Conservation (phyloP, 2,329 filamentous ascomycete genomes). For the Scortechinia acanthostroma region DNA sequence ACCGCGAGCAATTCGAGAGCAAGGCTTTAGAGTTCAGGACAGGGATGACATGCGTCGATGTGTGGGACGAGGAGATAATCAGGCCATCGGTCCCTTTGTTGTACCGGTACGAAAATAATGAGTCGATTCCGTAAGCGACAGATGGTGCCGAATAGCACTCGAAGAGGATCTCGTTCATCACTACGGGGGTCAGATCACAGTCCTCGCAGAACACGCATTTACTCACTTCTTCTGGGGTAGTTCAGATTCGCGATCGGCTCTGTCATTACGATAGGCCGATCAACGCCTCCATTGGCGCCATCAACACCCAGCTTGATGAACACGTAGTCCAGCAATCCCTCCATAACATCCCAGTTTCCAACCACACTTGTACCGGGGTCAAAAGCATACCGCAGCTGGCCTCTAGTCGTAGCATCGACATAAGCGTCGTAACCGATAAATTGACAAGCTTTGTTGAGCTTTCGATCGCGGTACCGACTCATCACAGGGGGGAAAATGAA, state of each 20-base stretch:
- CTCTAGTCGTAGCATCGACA: slow-evolving; percentile 83
- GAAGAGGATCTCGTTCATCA: slow-evolving; percentile 95
- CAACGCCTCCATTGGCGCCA: slow-evolving; percentile 65
- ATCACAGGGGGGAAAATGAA: slow-evolving; percentile 81
- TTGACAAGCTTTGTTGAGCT: slow-evolving; percentile 81
- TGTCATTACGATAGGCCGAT: slow-evolving; percentile 87
- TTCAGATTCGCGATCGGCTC: slow-evolving; percentile 86
- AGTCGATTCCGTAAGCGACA: slow-evolving; percentile 89
- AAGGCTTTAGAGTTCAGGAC: slow-evolving; percentile 81
- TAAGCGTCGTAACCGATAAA: slow-evolving; percentile 92
- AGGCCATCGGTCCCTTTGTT: slow-evolving; percentile 83
- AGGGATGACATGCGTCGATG: slow-evolving; percentile 89
- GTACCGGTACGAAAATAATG: slow-evolving; percentile 88
- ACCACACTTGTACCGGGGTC: slow-evolving; percentile 85
- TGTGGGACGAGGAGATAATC: slow-evolving; percentile 85
- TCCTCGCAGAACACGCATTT: not conserved
- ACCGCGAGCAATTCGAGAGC: slow-evolving; percentile 74
- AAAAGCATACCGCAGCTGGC: slow-evolving; percentile 84
- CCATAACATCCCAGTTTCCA: slow-evolving; percentile 96
- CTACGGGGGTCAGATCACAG: slow-evolving; percentile 30
- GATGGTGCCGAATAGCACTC: slow-evolving; percentile 90
- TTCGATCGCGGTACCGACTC: slow-evolving; percentile 91
- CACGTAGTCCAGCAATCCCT: slow-evolving; percentile 86
- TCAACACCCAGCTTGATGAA: slow-evolving; percentile 92
- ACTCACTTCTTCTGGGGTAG: slow-evolving; percentile 80